Percentiles rank a stretch among this genome's conserved stretches.
Conservation (phyloP, 2,329 filamentous ascomycete species). For the Aspergillus sergii region DNA sequence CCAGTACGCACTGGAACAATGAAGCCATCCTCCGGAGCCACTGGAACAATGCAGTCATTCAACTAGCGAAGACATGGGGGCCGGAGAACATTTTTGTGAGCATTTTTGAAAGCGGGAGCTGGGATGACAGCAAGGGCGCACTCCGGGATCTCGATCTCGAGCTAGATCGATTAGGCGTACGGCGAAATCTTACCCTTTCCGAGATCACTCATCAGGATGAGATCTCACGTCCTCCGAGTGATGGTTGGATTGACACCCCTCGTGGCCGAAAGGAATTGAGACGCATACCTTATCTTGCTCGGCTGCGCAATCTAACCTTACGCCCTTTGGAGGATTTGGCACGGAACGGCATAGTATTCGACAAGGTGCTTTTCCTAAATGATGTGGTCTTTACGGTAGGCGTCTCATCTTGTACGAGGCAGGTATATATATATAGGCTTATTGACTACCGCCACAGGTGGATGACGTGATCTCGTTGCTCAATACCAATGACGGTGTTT, state of each 20-base stretch:
- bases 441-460: too few species aligned
- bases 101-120: slow-evolving; percentile 69
- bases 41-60: slow-evolving; percentile 63
- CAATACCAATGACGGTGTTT: too few species aligned
- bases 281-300: slow-evolving; percentile 69
- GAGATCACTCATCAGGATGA: neutral
- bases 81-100: slow-evolving; percentile 68
- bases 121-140: slow-evolving; percentile 69
- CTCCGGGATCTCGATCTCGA: slow-evolving; percentile 59
- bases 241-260: neutral
- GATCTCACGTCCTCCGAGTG: neutral
- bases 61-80: slow-evolving; percentile 60
- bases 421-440: too few species aligned
- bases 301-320: slow-evolving; percentile 64
- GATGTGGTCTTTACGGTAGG: too few species aligned
- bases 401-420: too few species aligned
- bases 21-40: slow-evolving; percentile 44
- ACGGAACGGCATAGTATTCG: too few species aligned
- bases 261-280: slow-evolving; percentile 52
- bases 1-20: slow-evolving; percentile 67
- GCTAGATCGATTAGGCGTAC: slow-evolving; percentile 51
- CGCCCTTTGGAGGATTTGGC: slow-evolving; percentile 58
- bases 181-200: neutral
- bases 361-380: too few species aligned
- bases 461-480: too few species aligned